Evolutionary conservation across 345 rosid species (phyloP), one percentile per base, ranked within the genome.

Genomic region (Camelina laxa): DNA sequence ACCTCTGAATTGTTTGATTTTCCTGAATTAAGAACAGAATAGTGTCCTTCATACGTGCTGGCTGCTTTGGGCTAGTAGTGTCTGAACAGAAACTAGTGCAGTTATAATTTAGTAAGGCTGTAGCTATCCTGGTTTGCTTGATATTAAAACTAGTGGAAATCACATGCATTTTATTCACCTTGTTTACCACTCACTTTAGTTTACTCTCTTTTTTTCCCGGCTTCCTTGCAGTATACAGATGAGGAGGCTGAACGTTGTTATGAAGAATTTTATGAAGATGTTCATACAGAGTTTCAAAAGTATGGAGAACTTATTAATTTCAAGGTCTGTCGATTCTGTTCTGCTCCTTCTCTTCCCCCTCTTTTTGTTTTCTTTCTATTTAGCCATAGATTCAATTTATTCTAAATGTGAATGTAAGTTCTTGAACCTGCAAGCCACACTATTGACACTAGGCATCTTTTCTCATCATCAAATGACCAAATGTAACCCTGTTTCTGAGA

Each of bases 181-280:
- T 22, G 73, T 31, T 65, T 71, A 31, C 58, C 12, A 20, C 27
- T 36, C 63, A 17, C 56, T 71, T 4, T 71, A 30, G 58, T 77
- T 77, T 77, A 72, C 73, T 50, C 47, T 64, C 24, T 65, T 36
- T 38, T 63, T 44, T 56, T 9, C 49, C 72, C 57, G 60, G 59
- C 66, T 72, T 82, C 62, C 63, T 73, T 82, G 80, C 91, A 94
- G 99, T 78, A 84, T 78, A 86, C 96, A 27, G 99, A 95, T 63
- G 99, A 95, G 78, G 99, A 95, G 85, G 85, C 89, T 80, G 97
- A 90, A 71, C 77, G 38, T 15, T 71, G 80, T 79, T 95, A 86
- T 73, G 93, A 95, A 82, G 97, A 95, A 78, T 92, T 95, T 84
- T 95, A 95, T 50, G 97, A 92, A 80, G 99, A 95, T 80, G 97